Conservation (phyloP, 1,284 basidiomycete genomes). For the Irpex rosettiformis region DNA sequence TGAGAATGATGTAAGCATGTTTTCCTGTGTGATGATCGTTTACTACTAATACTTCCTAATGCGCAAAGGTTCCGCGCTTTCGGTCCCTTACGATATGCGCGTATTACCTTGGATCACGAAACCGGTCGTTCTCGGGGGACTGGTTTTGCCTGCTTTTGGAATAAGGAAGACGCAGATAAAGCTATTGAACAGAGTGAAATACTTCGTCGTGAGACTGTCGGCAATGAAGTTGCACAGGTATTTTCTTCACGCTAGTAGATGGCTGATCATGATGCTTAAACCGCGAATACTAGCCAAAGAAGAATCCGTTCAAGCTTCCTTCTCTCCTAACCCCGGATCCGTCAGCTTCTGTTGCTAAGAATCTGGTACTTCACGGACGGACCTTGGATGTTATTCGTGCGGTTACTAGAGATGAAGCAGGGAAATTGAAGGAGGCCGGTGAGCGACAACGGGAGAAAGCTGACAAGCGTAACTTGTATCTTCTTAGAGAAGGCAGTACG, state of each 20-base stretch:
- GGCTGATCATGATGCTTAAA: conserved; percentile 11
- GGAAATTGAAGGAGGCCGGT: conserved; percentile 82
- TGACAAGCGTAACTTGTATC: conserved; percentile 95
- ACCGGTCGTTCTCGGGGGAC: conserved; percentile 91
- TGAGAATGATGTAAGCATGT: conserved; percentile 67
- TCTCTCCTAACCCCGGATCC: conserved; percentile 96
- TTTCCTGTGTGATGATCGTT: conserved; percentile 1
- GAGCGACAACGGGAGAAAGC: conserved; percentile 85
- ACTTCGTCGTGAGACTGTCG: conserved; percentile 62
- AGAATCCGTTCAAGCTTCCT: conserved; percentile 83
- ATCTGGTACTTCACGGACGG: conserved; percentile 88
- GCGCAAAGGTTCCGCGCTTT: conserved; percentile 78
- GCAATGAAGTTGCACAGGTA: conserved; percentile 32
- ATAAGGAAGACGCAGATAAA: conserved; percentile 84
- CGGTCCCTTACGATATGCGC: conserved; percentile 91
- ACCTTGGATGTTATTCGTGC: conserved; percentile 90
- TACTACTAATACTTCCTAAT: conserved; percentile 2
- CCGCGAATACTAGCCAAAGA: conserved; percentile 41
- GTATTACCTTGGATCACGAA: conserved; percentile 83
- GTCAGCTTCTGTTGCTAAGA: conserved; percentile 79
- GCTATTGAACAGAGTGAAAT: conserved; percentile 82
- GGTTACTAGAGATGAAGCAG: conserved; percentile 87
- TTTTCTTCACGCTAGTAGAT: conserved; percentile 13
- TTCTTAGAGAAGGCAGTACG: conserved; percentile 92
- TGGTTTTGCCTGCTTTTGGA: conserved; percentile 98